A percentile compares a stretch with the other conserved stretches of the same genome.
Conservation (phyloP, 2,329 filamentous ascomycete genomes). For the Penicillium griseofulvum region DNA sequence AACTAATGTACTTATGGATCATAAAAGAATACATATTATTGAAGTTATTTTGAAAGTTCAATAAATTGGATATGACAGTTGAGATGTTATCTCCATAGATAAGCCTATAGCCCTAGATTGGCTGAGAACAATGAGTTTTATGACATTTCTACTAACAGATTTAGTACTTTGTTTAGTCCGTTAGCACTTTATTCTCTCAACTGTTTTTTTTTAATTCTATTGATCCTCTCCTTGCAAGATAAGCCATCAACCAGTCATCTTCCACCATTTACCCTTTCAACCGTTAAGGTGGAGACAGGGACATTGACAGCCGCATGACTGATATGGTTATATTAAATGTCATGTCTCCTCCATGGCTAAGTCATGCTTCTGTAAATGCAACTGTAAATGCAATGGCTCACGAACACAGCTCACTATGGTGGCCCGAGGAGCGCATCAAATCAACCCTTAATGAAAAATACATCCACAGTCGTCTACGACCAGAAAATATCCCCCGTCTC, state of each 20-base stretch:
- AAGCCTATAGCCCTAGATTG: background rate
- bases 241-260: background rate
- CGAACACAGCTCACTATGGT: constrained; percentile 39
- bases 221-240: background rate
- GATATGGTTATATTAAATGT: too few relatives aligned
- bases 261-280: background rate
- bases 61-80: background rate
- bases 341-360: too few relatives aligned
- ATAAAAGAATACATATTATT: background rate
- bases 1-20: too few relatives aligned
- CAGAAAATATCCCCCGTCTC: constrained; percentile 37
- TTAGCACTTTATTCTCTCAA: too few relatives aligned
- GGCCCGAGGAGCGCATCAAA: constrained; percentile 47
- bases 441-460: constrained; percentile 44
- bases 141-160: background rate
- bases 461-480: constrained; percentile 36
- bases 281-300: background rate
- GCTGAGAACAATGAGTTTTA: background rate
- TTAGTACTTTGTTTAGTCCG: too few relatives aligned
- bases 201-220: too few relatives aligned
- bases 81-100: background rate
- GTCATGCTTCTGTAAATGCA: too few relatives aligned
- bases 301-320: background rate
- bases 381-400: constrained; percentile 12
- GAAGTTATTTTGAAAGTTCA: too few relatives aligned